Base-by-base conservation (phyloP, 495 filamentous ascomycete genomes). In the Lepidopterella palustris region DNA sequence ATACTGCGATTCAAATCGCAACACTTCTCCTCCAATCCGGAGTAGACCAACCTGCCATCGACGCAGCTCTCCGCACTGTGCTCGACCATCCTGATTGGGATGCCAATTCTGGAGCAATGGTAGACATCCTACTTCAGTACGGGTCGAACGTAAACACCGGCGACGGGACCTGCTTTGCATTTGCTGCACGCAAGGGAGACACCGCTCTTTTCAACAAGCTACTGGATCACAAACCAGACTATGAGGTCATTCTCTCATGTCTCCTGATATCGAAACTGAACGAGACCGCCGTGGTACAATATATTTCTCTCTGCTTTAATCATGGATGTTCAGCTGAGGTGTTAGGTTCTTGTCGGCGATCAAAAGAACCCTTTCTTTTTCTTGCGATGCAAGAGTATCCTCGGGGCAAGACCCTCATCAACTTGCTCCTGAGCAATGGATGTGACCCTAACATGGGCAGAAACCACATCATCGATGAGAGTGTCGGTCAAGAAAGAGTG, bases 11-110 rank as follows among this genome's bases (percentile, higher is more conserved):
- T 25, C 24, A 50, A 20, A 51, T 65, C 20, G 50, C 54, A 26
- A 21, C 23, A 49, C 39, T 61, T 11, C 55, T 65, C 9, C 55
- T 65, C 13, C 3, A 15, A 21, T 20, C 26, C 11, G 59, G 54
- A 11, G 63, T 65, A 8, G 58, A 65, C 2, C 63, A 65, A 59
- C 50, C 55, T 1, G 54, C 59, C 20, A 62, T 65, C 21, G 58
- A 65, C 25, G 60, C 49, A 3, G 58, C 54, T 4, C 31, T 65
- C 15, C 58, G 58, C 6, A 53, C 27, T n/a, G 51, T 59, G 2
- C 47, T 65, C 8, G 49, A 61, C 25, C 11, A 25, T 2, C 23
- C 54, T 4, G 55, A 54, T 52, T 20, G n/a, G 8, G 40, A 31
- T 6, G n/a, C n/a, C n/a, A n/a, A n/a, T 35, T 35, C 31, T 6